Conservation (phyloP, 495 filamentous ascomycete genomes). For the Podospora fimiseda region DNA sequence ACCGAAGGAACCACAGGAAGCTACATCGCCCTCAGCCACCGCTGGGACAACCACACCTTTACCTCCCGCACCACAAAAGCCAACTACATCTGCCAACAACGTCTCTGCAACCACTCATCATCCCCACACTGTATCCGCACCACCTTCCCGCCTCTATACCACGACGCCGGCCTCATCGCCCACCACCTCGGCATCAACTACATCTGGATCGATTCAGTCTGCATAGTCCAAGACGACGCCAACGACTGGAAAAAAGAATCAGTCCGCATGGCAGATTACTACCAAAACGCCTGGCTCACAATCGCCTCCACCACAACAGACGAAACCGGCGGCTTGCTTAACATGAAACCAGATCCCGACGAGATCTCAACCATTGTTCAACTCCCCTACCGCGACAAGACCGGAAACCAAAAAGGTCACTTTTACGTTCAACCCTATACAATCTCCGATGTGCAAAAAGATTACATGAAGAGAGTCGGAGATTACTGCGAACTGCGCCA, state of each 20-base stretch:
- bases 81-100: not conserved
- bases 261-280: not conserved
- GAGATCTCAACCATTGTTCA: not conserved
- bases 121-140: not conserved
- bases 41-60: not conserved
- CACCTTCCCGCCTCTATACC: not conserved
- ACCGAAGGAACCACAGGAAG: not conserved
- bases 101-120: not conserved
- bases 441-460: not conserved
- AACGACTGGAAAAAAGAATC: constrained; percentile 2
- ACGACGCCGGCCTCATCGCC: not conserved
- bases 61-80: not conserved
- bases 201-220: constrained; percentile 3
- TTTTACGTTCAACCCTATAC: not conserved
- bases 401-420: not conserved
- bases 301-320: not conserved
- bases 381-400: not conserved
- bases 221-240: not conserved
- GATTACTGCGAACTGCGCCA: constrained; percentile 17
- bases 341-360: not conserved
- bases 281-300: not conserved
- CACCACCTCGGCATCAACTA: not conserved
- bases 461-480: not conserved
- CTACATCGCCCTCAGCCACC: not conserved
- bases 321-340: not conserved